Base-by-base conservation (phyloP, 1,284 basidiomycete species). In the Ustilago curta region DNA sequence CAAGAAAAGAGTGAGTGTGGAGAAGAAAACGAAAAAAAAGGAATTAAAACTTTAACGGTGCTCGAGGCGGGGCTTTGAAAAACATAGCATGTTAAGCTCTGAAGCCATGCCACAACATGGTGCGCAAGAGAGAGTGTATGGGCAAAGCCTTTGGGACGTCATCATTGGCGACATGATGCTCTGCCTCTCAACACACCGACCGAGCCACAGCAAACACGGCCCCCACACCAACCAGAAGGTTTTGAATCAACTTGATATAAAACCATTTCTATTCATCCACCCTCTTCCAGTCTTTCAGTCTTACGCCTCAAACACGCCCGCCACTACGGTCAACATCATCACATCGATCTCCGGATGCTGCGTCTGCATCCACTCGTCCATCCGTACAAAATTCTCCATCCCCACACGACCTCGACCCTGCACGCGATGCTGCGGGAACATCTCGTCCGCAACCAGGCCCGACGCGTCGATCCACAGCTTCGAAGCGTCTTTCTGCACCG, bases 291-390 rank as follows among this genome's bases (percentile, higher is more conserved):
- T 27, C 4, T 12, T 18, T 27, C 42, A 27, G 7, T 7, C 7
- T 48, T 37, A 76, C 3, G 63, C 74, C 39, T 73, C 70, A 37
- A 68, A 79, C 2, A 83, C 82, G 32, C 76, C 82, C 8, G 75
- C 83, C 7, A 83, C 64, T 40, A 82, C 70, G 6, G 68, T 72
- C 16, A 84, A 52, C 71, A 84, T 72, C 83, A 84, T 84, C n/a
- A 68, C 65, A 43, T 84, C 83, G 29, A 83, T 65, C 65, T 83
- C 83, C 3, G 82, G 82, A 59, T 82, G 80, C 52, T 70, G 49
- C 0, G 55, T 35, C 19, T 55, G 47, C 61, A 84, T 66, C 42
- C 53, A 70, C 8, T 49, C 59, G 58, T 84, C 83, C 68, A 84
- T 69, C 59, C 68, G 68, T 6, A 50, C 42, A 39, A 83, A 80